phyloP scores from a whole-genome alignment of 139 green algal genomes.

The Mesotaenium endlicherianum region DNA sequence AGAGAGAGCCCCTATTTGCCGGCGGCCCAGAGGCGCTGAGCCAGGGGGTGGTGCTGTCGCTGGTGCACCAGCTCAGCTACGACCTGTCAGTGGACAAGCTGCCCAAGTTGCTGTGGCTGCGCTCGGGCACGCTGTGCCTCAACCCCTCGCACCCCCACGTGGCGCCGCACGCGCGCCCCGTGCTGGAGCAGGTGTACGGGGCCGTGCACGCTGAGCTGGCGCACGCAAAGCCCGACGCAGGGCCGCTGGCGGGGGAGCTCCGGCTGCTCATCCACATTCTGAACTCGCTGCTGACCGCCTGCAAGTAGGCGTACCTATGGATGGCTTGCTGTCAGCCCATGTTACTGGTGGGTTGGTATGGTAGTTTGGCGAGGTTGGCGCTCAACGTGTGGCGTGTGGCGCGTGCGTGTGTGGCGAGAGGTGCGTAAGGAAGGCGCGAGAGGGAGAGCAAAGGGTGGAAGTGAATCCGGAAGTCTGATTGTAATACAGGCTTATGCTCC shows the following conservation, averaged over 20 bases:
- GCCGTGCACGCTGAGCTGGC: constrained; percentile 14
- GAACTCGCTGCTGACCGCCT: constrained; percentile 40
- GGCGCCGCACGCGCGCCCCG: constrained; percentile 61
- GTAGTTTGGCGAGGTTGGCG: no score
- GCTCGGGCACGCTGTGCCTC: constrained; percentile 60
- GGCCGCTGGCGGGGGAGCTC: not conserved
- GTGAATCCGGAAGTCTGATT: no score
- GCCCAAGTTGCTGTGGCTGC: constrained; percentile 75
- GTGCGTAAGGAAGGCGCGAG: no score
- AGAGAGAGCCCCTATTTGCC: constrained; percentile 12
- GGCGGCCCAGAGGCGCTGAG: constrained; percentile 43
- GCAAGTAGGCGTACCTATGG: constrained; percentile 42
- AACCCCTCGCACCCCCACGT: constrained; percentile 64
- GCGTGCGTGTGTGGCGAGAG: no score
- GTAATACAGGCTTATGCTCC: no score
- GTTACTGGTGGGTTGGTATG: no score
- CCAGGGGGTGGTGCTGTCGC: constrained; percentile 71
- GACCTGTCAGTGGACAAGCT: constrained; percentile 57
- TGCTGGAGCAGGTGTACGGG: constrained; percentile 46
- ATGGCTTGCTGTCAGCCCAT: no score
- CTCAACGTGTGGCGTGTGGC: no score
- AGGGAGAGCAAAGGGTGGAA: no score
- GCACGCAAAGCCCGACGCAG: not conserved
- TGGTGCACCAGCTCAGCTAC: constrained; percentile 75
- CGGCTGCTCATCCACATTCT: constrained; percentile 40